Base-by-base conservation (phyloP, 2,329 filamentous ascomycete species). In the Metarhizium anisopliae region DNA sequence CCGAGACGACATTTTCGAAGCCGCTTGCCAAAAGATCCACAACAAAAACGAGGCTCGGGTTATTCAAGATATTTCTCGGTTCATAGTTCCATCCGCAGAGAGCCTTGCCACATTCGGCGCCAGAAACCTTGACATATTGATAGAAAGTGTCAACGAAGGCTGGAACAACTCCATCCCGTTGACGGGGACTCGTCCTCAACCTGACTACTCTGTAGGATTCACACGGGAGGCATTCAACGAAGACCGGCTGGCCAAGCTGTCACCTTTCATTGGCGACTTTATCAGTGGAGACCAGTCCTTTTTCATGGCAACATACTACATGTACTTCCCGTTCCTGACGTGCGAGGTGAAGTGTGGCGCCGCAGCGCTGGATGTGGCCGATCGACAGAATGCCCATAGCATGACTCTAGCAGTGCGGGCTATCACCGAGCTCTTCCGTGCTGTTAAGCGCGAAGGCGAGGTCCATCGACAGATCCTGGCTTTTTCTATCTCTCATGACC, bases 311-410 rank as follows among this genome's bases (percentile, higher is more conserved):
- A 79, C 73, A 11, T 73, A 68, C 54, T 64, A 71, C 5, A 77
- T 79, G 67, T 75, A 73, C 65, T 78, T 81, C 59, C 75, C 75
- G 2, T 80, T 79, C 59, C 64, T 80, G 0, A 72, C 72, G 0
- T 76, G 70, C 61, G 73, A 80, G 61, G 74, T 78, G 1, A 77
- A 78, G 62, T 76, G 70, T 57, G 69, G 73, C 47, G 62, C 64
- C 32, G 65, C 59, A 30, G 66, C 61, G 1, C 71, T 75, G 6
- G 64, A 72, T 52, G 54, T 71, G 13, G 70, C 71, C 2, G 70
- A 74, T 56, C 65, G 69, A 51, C 67, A 74, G 62, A 74, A 75
- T 62, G 68, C 67, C 47, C 67, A 75, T 40, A 75, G 68, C 59
- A 72, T 71, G 67, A 70, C 68, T 3, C 55, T 75, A 18, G 73